Evolutionary conservation across 2,329 filamentous ascomycete species (phyloP).

Genomic region (Onygenales sp.): DNA sequence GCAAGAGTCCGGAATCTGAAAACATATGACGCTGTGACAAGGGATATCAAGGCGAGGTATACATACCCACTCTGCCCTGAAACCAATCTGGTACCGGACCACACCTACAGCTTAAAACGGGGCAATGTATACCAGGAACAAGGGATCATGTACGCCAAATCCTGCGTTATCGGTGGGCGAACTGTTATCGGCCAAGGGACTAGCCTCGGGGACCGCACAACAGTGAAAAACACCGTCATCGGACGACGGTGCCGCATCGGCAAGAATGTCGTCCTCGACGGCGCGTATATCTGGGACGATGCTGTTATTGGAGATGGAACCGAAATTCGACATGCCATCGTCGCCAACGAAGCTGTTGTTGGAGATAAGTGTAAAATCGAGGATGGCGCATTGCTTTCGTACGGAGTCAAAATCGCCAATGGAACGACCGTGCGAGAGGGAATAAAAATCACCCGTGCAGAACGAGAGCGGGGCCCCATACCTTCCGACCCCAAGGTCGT

Average conservation of each 20-base stretch:
- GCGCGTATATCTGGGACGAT: slow-evolving; percentile 84
- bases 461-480: slow-evolving; percentile 34
- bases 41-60: slow-evolving; percentile 79
- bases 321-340: slow-evolving; percentile 59
- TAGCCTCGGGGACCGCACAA: slow-evolving; percentile 61
- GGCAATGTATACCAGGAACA: slow-evolving; percentile 70
- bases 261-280: slow-evolving; percentile 65
- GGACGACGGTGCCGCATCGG: slow-evolving; percentile 82
- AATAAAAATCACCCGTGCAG: slow-evolving; percentile 35
- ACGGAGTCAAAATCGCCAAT: slow-evolving; percentile 62
- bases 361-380: slow-evolving; percentile 62
- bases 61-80: slow-evolving; percentile 83
- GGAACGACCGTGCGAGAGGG: slow-evolving; percentile 37
- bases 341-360: slow-evolving; percentile 63
- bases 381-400: slow-evolving; percentile 69
- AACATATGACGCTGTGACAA: slow-evolving; percentile 81
- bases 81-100: slow-evolving; percentile 69
- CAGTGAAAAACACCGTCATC: slow-evolving; percentile 66
- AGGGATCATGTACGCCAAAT: slow-evolving; percentile 62
- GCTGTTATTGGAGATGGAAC: slow-evolving; percentile 66
- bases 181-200: slow-evolving; percentile 71
- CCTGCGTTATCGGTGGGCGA: slow-evolving; percentile 57
- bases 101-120: slow-evolving; percentile 63
- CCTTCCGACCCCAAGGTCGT: slow-evolving; percentile 45
- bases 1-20: slow-evolving; percentile 77